phyloP scores from a whole-genome alignment of 2,329 filamentous ascomycete genomes.

The Diplocarpon rosae region DNA sequence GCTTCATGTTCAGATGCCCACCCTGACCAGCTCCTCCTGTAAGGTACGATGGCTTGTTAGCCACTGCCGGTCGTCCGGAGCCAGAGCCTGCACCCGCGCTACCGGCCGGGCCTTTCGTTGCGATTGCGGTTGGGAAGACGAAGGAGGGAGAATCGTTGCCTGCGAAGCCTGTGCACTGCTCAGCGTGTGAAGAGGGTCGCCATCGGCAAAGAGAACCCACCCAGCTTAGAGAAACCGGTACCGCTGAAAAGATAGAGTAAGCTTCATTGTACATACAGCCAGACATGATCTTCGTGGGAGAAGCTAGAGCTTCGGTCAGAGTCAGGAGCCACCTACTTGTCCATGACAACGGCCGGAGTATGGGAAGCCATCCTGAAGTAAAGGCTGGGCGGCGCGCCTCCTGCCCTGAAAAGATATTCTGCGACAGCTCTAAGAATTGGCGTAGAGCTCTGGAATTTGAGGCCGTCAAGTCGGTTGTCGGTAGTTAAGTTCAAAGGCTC shows the following conservation, averaged over 20 bases:
- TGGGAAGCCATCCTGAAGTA: conserved; percentile 73
- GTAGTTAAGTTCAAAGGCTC: conserved; percentile 3
- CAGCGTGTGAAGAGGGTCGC: conserved; percentile 6
- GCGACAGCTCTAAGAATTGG: conserved; percentile 19
- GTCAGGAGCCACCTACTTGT: conserved; percentile 69
- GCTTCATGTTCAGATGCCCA: conserved; percentile 79
- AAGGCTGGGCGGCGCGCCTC: conserved; percentile 21
- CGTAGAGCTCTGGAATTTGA: conserved; percentile 7
- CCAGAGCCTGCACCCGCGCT: conserved; percentile 60
- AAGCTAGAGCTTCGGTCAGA: conserved; percentile 14
- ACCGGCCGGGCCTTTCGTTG: conserved; percentile 71
- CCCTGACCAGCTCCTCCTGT: conserved; percentile 77
- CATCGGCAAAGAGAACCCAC: conserved; percentile 39
- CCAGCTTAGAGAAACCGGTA: conserved; percentile 98
- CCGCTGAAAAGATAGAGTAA: conserved; percentile 51
- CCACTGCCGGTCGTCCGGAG: conserved; percentile 80
- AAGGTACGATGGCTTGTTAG: conserved; percentile 90
- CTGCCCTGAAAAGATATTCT: conserved; percentile 19
- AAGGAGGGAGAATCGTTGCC: conserved; percentile 99
- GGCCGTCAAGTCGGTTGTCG: not conserved
- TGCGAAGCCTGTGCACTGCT: conserved; percentile 63
- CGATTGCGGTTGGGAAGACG: conserved; percentile 97
- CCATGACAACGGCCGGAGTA: conserved; percentile 99
- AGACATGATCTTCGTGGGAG: not conserved
- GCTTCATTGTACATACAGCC: conserved; percentile 7